Conservation (phyloP, 1,139 yeast species). For the Saccharomyces hybrid region DNA sequence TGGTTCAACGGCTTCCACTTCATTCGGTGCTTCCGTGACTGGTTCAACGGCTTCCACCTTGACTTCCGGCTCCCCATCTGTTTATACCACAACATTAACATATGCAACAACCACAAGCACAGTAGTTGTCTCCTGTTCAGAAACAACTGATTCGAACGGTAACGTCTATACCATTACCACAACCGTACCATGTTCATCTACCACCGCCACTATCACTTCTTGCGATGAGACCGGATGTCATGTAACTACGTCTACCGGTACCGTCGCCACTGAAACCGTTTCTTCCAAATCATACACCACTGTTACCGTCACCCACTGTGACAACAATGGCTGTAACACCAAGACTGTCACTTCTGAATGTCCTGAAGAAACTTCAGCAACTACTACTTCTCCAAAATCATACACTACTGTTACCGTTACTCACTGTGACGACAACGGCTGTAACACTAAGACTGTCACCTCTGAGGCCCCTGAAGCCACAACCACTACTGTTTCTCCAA, state of each 20-base stretch:
- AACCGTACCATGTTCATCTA: neutral
- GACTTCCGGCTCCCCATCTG: neutral
- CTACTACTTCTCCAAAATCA: neutral
- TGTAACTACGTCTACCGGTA: neutral
- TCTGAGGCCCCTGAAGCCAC: neutral
- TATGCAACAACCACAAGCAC: neutral
- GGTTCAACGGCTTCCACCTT: neutral
- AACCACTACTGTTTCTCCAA: neutral
- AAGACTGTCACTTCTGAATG: neutral
- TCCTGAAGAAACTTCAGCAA: neutral
- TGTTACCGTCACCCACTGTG: too few relatives aligned
- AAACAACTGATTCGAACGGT: neutral
- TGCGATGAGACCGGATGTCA: neutral
- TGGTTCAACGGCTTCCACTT: neutral
- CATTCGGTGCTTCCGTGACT: neutral
- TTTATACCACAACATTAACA: neutral
- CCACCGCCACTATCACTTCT: neutral
- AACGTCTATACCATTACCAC: neutral
- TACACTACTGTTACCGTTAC: neutral
- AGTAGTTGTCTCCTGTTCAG: neutral
- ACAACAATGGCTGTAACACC: neutral
- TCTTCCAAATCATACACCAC: neutral
- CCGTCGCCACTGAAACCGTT: neutral
- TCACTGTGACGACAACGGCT: neutral
- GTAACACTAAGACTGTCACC: neutral